These are phyloP conservation scores for Volvox reticuliferus DNA, from an alignment of 139 green algal genomes.

Conservation along the genomic window DNA sequence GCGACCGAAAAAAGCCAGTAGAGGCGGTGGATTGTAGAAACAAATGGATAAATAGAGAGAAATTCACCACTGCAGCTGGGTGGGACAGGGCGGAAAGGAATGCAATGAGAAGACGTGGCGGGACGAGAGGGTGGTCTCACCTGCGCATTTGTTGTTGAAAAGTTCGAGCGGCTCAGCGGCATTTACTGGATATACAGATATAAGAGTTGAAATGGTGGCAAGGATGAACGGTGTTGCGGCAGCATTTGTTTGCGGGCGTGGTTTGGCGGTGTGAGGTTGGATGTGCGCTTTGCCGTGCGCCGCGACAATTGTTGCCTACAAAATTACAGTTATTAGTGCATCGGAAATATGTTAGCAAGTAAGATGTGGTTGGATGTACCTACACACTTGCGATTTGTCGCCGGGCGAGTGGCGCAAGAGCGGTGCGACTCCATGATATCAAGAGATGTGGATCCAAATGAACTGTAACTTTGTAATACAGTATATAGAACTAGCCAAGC, in stretches of 20 bases:
- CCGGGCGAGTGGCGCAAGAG: background rate
- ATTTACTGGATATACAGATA: background rate
- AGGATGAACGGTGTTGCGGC: background rate
- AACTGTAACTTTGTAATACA: background rate
- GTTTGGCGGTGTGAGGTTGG: background rate
- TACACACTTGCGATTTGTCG: background rate
- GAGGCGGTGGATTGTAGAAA: too few species aligned
- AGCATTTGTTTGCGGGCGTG: background rate
- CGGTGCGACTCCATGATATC: background rate
- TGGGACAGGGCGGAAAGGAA: too few species aligned
- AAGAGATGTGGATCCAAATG: background rate
- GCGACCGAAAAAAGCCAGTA: background rate
- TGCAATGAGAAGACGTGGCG: too few species aligned
- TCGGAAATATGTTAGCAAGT: background rate
- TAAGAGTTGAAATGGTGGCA: background rate
- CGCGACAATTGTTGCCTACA: background rate
- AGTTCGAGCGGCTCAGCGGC: background rate
- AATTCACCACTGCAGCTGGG: too few species aligned
- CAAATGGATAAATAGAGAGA: too few species aligned
- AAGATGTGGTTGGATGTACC: background rate
- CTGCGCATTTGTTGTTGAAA: conserved; percentile 32
- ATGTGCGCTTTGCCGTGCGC: background rate
- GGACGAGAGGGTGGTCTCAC: background rate
- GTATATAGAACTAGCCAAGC: too few species aligned
- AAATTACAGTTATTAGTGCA: background rate